Conservation (phyloP, 176 grass and related monocot species). For the Dendrocalamus sinicus region DNA sequence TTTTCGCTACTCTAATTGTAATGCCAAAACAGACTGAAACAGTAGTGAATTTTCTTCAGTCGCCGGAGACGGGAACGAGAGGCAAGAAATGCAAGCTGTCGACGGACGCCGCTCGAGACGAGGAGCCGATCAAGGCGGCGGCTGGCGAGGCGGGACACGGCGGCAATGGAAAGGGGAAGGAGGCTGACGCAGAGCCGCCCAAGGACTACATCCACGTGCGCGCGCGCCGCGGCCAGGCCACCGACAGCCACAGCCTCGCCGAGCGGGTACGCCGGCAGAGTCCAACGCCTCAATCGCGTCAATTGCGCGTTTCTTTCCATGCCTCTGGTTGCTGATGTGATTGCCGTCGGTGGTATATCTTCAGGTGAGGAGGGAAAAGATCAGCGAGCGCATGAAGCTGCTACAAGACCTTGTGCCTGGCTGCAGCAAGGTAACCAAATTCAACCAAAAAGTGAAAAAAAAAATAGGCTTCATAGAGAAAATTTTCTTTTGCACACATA, state of each 20-base stretch:
- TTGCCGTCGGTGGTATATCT: background rate
- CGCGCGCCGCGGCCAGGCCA: slow-evolving; percentile 71
- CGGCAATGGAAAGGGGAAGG: slow-evolving; percentile 27
- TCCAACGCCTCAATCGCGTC: background rate
- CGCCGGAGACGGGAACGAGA: slow-evolving; percentile 33
- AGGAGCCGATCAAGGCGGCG: background rate
- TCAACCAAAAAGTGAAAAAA: background rate
- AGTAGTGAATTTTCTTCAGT: background rate
- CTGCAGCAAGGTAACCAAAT: slow-evolving; percentile 71
- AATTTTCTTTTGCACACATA: background rate
- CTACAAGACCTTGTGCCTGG: slow-evolving; percentile 82
- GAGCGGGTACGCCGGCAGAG: slow-evolving; percentile 51
- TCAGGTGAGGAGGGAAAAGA: slow-evolving; percentile 89
- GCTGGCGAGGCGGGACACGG: background rate
- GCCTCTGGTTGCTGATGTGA: background rate
- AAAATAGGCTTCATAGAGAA: background rate
- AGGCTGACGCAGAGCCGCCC: slow-evolving; percentile 31
- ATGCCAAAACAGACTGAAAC: background rate
- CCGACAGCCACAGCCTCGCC: slow-evolving; percentile 76
- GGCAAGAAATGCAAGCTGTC: slow-evolving; percentile 55
- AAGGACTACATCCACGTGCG: slow-evolving; percentile 78
- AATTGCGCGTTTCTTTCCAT: background rate
- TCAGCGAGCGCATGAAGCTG: slow-evolving; percentile 87
- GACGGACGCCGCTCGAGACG: background rate
- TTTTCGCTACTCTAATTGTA: background rate